Evolutionary conservation across 805 yeast species (phyloP).

Genomic region (Saccharomyces mikatae): DNA sequence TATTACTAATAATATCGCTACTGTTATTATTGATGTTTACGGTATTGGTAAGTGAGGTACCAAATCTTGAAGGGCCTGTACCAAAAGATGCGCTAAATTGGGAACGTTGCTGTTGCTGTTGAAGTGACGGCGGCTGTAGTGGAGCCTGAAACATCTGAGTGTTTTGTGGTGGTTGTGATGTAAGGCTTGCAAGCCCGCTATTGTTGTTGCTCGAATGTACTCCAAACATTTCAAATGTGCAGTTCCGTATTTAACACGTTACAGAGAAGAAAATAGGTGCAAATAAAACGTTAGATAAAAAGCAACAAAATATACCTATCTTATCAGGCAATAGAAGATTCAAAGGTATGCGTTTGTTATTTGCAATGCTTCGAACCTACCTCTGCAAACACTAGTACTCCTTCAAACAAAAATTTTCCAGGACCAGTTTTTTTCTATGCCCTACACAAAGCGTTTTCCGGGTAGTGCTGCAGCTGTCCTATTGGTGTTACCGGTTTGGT

Average conservation of each 20-base stretch:
- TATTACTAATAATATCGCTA: not conserved
- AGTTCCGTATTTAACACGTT: not conserved
- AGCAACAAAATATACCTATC: not conserved
- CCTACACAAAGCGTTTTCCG: not conserved
- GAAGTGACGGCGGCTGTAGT: not conserved
- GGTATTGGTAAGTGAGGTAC: not conserved
- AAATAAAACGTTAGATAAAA: not conserved
- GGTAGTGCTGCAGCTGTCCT: not conserved
- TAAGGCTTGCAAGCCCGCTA: not conserved
- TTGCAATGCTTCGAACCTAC: not conserved
- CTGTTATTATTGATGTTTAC: not conserved
- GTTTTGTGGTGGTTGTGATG: not conserved
- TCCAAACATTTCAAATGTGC: conserved; percentile 2
- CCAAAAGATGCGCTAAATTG: not conserved
- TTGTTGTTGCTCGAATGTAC: not conserved
- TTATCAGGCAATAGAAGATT: not conserved
- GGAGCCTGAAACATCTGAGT: not conserved
- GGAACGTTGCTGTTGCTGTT: not conserved
- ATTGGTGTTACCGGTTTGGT: conserved; percentile 1
- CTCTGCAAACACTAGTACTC: not conserved
- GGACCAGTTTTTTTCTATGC: not conserved
- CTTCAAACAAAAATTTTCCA: not conserved
- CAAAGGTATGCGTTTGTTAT: not conserved
- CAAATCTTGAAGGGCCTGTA: not conserved
- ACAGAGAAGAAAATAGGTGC: not conserved